Percentiles rank a stretch among this genome's conserved stretches.
Evolutionary conservation across 305 asterid genomes (phyloP).

Genomic region (Fraxinus velutina): DNA sequence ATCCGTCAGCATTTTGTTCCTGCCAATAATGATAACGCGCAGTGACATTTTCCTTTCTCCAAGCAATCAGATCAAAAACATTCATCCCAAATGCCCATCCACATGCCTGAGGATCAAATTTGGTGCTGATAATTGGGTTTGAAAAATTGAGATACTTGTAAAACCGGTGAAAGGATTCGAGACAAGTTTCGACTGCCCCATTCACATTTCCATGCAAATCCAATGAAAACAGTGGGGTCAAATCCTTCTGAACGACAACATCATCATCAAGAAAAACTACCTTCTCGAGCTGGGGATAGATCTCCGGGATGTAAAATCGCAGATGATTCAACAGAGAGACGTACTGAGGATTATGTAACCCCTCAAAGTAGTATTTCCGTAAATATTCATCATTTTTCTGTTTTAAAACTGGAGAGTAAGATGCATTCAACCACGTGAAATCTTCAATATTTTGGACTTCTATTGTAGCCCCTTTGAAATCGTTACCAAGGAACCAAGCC

Average conservation of each 20-base stretch:
- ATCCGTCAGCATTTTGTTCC: slow-evolving; percentile 35
- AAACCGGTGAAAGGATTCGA: slow-evolving; percentile 50
- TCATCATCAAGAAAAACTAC: slow-evolving; percentile 53
- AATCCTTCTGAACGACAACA: slow-evolving; percentile 53
- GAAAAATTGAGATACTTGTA: slow-evolving; percentile 53
- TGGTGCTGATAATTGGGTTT: slow-evolving; percentile 43
- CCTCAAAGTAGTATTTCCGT: slow-evolving; percentile 23
- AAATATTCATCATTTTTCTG: slow-evolving; percentile 30
- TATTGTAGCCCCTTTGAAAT: slow-evolving; percentile 42
- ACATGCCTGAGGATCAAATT: slow-evolving; percentile 54
- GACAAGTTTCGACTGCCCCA: slow-evolving; percentile 61
- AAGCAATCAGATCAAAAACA: slow-evolving; percentile 48
- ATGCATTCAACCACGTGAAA: slow-evolving; percentile 43
- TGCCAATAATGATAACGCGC: slow-evolving; percentile 46
- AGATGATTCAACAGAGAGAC: slow-evolving; percentile 46
- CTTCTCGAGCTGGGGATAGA: slow-evolving; percentile 50
- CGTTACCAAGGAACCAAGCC: slow-evolving; percentile 47
- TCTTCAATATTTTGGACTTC: slow-evolving; percentile 45
- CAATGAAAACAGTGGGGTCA: slow-evolving; percentile 45
- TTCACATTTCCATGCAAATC: slow-evolving; percentile 55
- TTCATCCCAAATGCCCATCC: slow-evolving; percentile 65
- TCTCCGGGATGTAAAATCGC: slow-evolving; percentile 50
- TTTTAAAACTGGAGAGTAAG: slow-evolving; percentile 45
- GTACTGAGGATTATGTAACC: slow-evolving; percentile 37
- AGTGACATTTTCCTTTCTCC: slow-evolving; percentile 49